Conservation (phyloP, 2,329 filamentous ascomycete genomes). For the Aureobasidium leucospermi region DNA sequence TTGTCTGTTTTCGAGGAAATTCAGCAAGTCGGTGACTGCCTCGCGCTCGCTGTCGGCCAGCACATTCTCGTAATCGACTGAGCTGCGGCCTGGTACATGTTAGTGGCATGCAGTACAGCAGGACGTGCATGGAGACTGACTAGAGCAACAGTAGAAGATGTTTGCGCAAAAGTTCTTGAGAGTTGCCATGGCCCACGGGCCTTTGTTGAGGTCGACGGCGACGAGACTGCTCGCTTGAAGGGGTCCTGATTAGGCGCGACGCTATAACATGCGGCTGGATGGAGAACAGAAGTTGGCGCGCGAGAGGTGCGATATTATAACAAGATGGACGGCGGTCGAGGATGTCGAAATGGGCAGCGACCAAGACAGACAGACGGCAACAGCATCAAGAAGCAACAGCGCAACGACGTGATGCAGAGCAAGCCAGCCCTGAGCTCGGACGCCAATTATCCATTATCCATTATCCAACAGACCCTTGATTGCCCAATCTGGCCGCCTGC, state of each 20-base stretch:
- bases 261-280: slow-evolving; percentile 9
- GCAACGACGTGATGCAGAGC: slow-evolving; percentile 1
- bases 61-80: slow-evolving; percentile 36
- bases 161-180: slow-evolving; percentile 26
- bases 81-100: slow-evolving; percentile 33
- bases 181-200: slow-evolving; percentile 16
- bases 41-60: slow-evolving; percentile 94
- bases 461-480: background rate
- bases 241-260: background rate
- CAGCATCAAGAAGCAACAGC: background rate
- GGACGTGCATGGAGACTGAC: slow-evolving; percentile 17
- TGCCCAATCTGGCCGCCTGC: background rate
- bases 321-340: background rate
- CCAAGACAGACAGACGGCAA: background rate
- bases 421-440: background rate
- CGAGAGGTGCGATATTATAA: background rate
- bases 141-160: slow-evolving; percentile 28
- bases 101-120: background rate
- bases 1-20: slow-evolving; percentile 91
- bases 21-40: slow-evolving; percentile 88
- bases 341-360: background rate
- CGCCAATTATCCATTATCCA: background rate
- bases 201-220: background rate
- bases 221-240: background rate
- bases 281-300: background rate